phyloP scores from a whole-genome alignment of 805 yeast genomes.

The Metschnikowia santaceciliae region DNA sequence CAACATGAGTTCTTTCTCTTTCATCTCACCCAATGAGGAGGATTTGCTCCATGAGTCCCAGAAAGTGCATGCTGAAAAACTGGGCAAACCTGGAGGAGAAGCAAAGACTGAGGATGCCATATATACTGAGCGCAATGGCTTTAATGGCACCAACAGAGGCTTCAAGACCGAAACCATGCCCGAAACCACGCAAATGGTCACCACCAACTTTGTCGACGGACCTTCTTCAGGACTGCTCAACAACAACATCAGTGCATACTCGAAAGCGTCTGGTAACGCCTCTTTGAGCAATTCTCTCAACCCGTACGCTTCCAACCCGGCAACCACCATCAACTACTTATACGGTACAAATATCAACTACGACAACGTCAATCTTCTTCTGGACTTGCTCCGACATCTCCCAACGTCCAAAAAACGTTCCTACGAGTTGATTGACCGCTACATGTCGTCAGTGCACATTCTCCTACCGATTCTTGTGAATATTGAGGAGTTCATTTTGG shows the following conservation, averaged over 20 bases:
- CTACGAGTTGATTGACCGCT: conserved; percentile 45
- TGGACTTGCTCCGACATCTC: conserved; percentile 39
- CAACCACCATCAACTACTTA: conserved; percentile 29
- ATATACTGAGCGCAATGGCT: conserved; percentile 1
- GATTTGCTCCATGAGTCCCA: background rate
- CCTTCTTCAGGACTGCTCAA: conserved; percentile 8
- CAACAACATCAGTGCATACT: background rate
- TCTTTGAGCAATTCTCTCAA: conserved; percentile 21
- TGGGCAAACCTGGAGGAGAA: background rate
- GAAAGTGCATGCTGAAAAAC: background rate
- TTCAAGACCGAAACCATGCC: background rate
- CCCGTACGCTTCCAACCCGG: conserved; percentile 32
- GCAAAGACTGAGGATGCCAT: background rate
- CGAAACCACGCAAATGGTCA: background rate
- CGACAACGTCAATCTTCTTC: conserved; percentile 30
- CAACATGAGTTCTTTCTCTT: conserved; percentile 29
- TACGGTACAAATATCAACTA: conserved; percentile 40
- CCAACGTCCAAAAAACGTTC: conserved; percentile 44
- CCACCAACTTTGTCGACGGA: conserved; percentile 19
- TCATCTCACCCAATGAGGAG: conserved; percentile 1
- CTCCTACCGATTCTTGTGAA: conserved; percentile 51
- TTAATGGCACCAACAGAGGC: conserved; percentile 3
- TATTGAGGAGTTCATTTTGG: conserved; percentile 37
- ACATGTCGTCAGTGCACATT: conserved; percentile 51
- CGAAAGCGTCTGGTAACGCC: background rate